Base-by-base conservation (phyloP, 306 rosid genomes). In the Fragaria ananassa region DNA sequence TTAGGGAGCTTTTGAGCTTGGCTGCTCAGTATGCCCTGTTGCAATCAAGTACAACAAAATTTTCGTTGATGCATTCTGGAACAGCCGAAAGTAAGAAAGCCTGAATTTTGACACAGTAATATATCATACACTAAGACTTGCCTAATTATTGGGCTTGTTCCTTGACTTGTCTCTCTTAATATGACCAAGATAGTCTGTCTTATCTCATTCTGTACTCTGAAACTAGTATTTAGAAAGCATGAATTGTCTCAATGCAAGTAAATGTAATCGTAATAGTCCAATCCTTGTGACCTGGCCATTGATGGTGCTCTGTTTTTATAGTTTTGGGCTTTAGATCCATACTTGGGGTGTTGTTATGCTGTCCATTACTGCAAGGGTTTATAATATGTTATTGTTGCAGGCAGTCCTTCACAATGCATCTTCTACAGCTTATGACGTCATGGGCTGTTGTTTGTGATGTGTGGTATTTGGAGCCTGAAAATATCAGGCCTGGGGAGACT, bases 381-480 rank as follows among this genome's bases (percentile, higher is more conserved):
- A 21, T 54, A 25, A 34, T 31, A 45, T 69, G 49, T 34, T n/a
- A 68, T 71, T 77, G 75, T 76, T 85, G 72, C 91, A 95, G 99
- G 93, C 99, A 95, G 71, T 95, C 99, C 44, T 95, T 95, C 87
- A 92, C 97, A 45, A 90, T 13, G 86, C 99, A 95, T 86, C 92
- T 95, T 72, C 85, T 95, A 86, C 99, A 86, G 86, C 93, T 95
- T 80, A 95, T 92, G 99, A 95, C 97, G 45, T 95, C 97, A 2
- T 95, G 99, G 99, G 99, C 97, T 35, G 99, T 95, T 80, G 99
- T 95, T 78, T 95, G 97, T 87, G 99, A 95, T 82, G 99, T 95
- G 79, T 95, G 97, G 97, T 95, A 95, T 81, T 76, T 95, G 90
- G 97, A 95, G 87, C 99, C 99, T 14, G 97, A 95, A 83, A 86